A percentile compares a stretch with the other conserved stretches of the same genome.
phyloP scores from a whole-genome alignment of 2,329 filamentous ascomycete genomes.

The Eutypella sp. region DNA sequence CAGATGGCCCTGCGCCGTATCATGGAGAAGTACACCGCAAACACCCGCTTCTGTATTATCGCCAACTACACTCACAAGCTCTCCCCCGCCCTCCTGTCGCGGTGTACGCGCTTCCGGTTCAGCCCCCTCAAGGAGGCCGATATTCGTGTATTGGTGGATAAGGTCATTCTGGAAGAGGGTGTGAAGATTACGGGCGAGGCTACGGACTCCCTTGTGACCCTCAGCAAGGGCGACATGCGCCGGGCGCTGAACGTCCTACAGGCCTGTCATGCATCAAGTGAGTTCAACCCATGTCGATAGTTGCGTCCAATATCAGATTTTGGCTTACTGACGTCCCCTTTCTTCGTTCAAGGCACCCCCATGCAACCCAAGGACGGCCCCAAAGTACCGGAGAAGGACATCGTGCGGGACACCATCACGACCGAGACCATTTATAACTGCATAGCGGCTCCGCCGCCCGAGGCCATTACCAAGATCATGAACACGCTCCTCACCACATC shows the following conservation, averaged over 20 bases:
- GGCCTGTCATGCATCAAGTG: constrained; percentile 91
- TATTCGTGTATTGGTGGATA: constrained; percentile 79
- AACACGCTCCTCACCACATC: constrained; percentile 76
- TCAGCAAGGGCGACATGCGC: constrained; percentile 96
- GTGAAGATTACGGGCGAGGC: constrained; percentile 81
- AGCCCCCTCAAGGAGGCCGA: constrained; percentile 86
- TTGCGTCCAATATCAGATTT: too few relatives aligned
- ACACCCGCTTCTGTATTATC: constrained; percentile 96
- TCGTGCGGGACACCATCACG: constrained; percentile 73
- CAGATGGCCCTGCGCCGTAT: constrained; percentile 96
- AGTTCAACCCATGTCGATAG: too few relatives aligned
- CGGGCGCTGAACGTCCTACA: constrained; percentile 91
- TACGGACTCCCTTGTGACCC: constrained; percentile 72
- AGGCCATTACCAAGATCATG: constrained; percentile 79
- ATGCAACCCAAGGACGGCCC: constrained; percentile 56
- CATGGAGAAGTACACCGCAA: constrained; percentile 99
- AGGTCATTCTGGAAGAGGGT: constrained; percentile 80
- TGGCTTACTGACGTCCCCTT: constrained; percentile 7
- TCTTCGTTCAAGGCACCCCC: constrained; percentile 52
- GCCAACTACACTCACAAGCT: constrained; percentile 99
- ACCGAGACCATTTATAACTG: constrained; percentile 96
- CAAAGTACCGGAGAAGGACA: constrained; percentile 56
- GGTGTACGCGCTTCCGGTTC: constrained; percentile 93
- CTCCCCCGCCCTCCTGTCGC: constrained; percentile 82
- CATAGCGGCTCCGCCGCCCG: constrained; percentile 89